Base-by-base conservation (phyloP, 768 basidiomycete genomes). In the Podaxis sp. region DNA sequence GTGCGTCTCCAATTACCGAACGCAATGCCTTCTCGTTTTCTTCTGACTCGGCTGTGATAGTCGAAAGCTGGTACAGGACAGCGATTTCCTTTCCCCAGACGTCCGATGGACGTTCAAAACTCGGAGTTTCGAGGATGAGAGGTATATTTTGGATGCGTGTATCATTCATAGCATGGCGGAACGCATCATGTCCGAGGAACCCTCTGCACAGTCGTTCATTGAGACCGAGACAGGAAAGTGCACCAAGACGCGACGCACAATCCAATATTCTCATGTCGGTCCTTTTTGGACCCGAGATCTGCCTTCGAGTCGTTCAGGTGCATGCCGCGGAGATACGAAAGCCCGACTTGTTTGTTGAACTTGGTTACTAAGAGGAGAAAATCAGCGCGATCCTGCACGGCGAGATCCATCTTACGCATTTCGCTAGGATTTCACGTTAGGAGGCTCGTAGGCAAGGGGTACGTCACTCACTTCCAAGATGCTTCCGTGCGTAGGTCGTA, bases 231-330 rank as follows among this genome's bases (percentile, higher is more conserved):
- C 24, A 26, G 9, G 12, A 19, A 52, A 42, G 30, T 22, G 22
- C 24, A 5, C 2, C n/a, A 3, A 36, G 40, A 1, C 38, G 52
- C 44, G 4, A 81, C 89, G 65, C 69, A 92, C 89, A 91, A 71
- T 22, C 94, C 94, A 40, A 95, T 87, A 65, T 93, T 95, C 72
- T 93, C 87, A 67, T 95, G 94, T 42, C 91, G 75, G 68, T 95
- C 94, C 66, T 85, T 87, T 67, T 82, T 87, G 12, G 88, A 87
- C 2, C 79, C 82, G 12, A 85, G 77, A 1, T 75, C 77, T 8
- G 81, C 82, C 71, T 92, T 92, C 12, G 90, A 90, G 71, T 95
- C 93, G 70, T 96, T 96, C 51, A 95, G 70, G 68, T 96, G 94
- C 84, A 95, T 89, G 1, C 88, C 93, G 3, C 85, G 81, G 15